phyloP scores from a whole-genome alignment of 495 filamentous ascomycete species.

The Xylaria palmicola region DNA sequence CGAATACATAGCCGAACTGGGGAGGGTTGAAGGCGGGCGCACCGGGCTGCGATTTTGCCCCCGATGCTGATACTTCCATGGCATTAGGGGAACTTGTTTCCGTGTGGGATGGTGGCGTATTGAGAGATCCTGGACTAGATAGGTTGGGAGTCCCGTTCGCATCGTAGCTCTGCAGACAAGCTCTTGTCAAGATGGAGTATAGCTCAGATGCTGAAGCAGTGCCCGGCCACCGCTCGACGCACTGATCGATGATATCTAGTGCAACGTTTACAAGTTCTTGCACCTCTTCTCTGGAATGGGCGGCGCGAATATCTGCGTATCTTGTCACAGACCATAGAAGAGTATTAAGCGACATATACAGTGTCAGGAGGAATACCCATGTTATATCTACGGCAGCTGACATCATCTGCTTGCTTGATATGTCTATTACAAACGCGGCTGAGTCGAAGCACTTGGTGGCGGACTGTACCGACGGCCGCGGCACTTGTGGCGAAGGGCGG shows the following conservation, averaged over 20 bases:
- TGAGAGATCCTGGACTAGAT: conserved; percentile 60
- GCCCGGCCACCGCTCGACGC: conserved; percentile 85
- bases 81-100: conserved; percentile 44
- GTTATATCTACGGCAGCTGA: conserved; percentile 76
- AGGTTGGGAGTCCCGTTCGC: conserved; percentile 49
- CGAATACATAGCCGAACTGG: conserved; percentile 54
- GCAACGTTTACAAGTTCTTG: conserved; percentile 67
- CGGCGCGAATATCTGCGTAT: conserved; percentile 73
- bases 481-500: conserved; percentile 85
- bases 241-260: conserved; percentile 69
- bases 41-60: conserved; percentile 20
- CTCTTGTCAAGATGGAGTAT: conserved; percentile 74
- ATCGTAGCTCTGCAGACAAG: conserved; percentile 80
- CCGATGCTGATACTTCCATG: conserved; percentile 32
- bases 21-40: conserved; percentile 40
- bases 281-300: conserved; percentile 68
- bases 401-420: conserved; percentile 73
- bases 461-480: conserved; percentile 71
- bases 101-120: conserved; percentile 56
- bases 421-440: conserved; percentile 71
- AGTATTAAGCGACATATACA: conserved; percentile 85
- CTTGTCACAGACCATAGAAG: conserved; percentile 80
- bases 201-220: conserved; percentile 77
- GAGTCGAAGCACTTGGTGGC: conserved; percentile 81
- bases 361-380: conserved; percentile 83